Percentiles rank a stretch among this genome's conserved stretches.
Evolutionary conservation across 2,329 filamentous ascomycete species (phyloP).

Genomic region (Aspergillus terreus): DNA sequence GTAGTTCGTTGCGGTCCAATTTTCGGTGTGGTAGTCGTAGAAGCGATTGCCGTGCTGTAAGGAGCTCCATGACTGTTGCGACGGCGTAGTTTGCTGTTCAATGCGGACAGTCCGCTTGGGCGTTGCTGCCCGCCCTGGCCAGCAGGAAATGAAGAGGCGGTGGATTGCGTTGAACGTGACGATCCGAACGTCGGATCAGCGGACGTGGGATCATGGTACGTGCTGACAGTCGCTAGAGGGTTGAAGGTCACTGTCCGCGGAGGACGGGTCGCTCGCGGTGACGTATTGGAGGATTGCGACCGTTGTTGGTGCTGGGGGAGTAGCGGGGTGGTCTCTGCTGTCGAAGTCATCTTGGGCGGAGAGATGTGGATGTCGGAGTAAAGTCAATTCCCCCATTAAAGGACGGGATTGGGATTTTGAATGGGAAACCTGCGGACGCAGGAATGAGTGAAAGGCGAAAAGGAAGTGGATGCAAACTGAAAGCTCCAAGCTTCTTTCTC

Average conservation of each 20-base stretch:
- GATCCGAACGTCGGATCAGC: slow-evolving; percentile 41
- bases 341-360: slow-evolving; percentile 30
- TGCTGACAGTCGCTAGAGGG: slow-evolving; percentile 43
- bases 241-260: slow-evolving; percentile 48
- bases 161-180: slow-evolving; percentile 26
- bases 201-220: slow-evolving; percentile 39
- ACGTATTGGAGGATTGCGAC: slow-evolving; percentile 30
- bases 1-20: slow-evolving; percentile 93
- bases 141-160: slow-evolving; percentile 35
- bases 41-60: slow-evolving; percentile 37
- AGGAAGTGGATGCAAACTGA: slow-evolving; percentile 6
- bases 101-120: slow-evolving; percentile 66
- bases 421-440: slow-evolving; percentile 1
- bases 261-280: slow-evolving; percentile 34
- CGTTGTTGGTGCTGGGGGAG: slow-evolving; percentile 33
- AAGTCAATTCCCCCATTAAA: slow-evolving; percentile 14
- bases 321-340: slow-evolving; percentile 41
- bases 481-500: slow-evolving; percentile 11
- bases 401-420: slow-evolving; percentile 6
- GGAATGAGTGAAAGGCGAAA: slow-evolving; percentile 7
- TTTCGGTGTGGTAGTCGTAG: slow-evolving; percentile 55
- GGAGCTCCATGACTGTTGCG: slow-evolving; percentile 76
- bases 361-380: slow-evolving; percentile 8
- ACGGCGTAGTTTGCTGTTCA: slow-evolving; percentile 84
- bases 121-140: slow-evolving; percentile 26